Base-by-base conservation (phyloP, 164 flowering plant species). In the Sextonia rubra region DNA sequence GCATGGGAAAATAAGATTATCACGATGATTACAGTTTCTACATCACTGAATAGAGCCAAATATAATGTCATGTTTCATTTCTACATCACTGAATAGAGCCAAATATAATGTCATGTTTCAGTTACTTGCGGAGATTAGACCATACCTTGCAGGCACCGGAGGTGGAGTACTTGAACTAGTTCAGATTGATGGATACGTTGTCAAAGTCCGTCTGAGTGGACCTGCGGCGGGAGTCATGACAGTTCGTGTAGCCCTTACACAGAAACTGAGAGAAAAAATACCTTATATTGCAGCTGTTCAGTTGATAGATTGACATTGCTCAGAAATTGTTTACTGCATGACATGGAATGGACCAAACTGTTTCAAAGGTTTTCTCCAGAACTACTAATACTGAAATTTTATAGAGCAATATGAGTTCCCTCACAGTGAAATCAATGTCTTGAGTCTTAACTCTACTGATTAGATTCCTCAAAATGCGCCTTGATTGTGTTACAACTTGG, bases 221-320 rank as follows among this genome's bases (percentile, higher is more conserved):
- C 94, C 98, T 61, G 97, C 97, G 71, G 97, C 98, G 62, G 84
- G 84, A 15, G 97, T 94, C 17, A 89, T 88, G 93, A 94, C 98
- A 12, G 97, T 92, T 8, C 91, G 98, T 3, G 98, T 94, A n/a
- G 98, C 98, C 56, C 76, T 92, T n/a, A 87, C 97, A 22, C 97
- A 94, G 70, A 94, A 92, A 66, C 73, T 92, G 79, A 87, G 97
- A 82, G 98, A 91, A 72, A 91, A 88, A 68, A 92, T 92, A 77
- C 94, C 98, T 17, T 75, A 79, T 56, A 94, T 94, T 75, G 88
- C 91, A 25, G 97, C 97, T 30, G 90, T 91, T 63, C 93, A 88
- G 85, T 82, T 92, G 52, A 68, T 85, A 76, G 94, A 90, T 12
- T 71, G 48, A 60, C 15, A 67, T 37, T 48, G 22, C 22, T 12